Evolutionary conservation across 805 yeast genomes (phyloP).

Genomic region (Barnettozyma siamensis): DNA sequence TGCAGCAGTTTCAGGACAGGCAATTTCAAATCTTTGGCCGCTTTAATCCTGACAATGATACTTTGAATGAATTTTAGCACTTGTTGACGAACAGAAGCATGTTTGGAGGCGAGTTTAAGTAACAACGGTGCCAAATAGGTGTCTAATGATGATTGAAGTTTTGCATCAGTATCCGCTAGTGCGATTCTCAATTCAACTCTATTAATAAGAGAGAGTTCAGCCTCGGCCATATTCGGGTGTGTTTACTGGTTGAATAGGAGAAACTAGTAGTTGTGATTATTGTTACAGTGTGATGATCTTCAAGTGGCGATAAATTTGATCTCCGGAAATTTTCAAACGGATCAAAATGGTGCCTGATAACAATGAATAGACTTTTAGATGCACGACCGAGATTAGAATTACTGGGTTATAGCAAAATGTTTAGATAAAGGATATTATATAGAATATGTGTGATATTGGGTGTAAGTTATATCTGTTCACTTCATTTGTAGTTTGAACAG

Average conservation of each 20-base stretch:
- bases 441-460: too few relatives aligned
- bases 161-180: conserved; percentile 60
- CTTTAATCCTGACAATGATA: conserved; percentile 58
- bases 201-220: conserved; percentile 57
- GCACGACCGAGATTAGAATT: too few relatives aligned
- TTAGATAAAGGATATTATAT: too few relatives aligned
- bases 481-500: conserved; percentile 23
- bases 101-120: conserved; percentile 69
- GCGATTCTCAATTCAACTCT: conserved; percentile 82
- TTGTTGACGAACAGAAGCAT: conserved; percentile 58
- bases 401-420: too few relatives aligned
- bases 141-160: conserved; percentile 54
- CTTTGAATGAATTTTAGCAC: conserved; percentile 64
- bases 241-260: neutral
- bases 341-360: too few relatives aligned
- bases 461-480: too few relatives aligned
- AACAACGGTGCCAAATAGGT: conserved; percentile 72
- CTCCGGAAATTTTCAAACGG: too few relatives aligned
- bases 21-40: conserved; percentile 46
- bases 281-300: too few relatives aligned
- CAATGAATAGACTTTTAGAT: too few relatives aligned
- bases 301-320: conserved; percentile 4
- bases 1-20: conserved; percentile 59
- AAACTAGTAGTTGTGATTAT: too few relatives aligned
- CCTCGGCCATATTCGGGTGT: conserved; percentile 20